Evolutionary conservation across 129 eudicot species (phyloP).

Genomic region (Lactuca sativa): DNA sequence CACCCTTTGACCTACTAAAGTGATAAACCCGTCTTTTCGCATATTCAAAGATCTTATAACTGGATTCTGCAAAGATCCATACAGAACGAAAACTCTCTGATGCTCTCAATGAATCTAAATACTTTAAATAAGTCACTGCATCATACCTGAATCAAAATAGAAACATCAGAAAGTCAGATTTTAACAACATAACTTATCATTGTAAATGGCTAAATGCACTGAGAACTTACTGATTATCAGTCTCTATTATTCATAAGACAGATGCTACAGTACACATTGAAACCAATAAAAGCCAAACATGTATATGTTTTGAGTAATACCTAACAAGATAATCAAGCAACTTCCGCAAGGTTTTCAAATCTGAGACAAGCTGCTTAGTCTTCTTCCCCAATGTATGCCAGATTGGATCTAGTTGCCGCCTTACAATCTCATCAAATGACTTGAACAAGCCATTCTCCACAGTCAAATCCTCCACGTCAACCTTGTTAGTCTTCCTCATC

Average conservation of each 20-base stretch:
- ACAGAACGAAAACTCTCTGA: constrained; percentile 98
- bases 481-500: constrained; percentile 97
- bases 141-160: constrained; percentile 64
- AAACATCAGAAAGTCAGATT: background rate
- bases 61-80: constrained; percentile 98
- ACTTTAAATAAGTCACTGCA: constrained; percentile 95
- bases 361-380: constrained; percentile 94
- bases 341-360: constrained; percentile 89
- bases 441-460: constrained; percentile 93
- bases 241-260: too few species aligned
- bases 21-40: constrained; percentile 90
- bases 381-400: constrained; percentile 97
- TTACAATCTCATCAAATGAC: constrained; percentile 95
- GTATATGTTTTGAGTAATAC: constrained; percentile 31
- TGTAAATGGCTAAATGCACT: too few species aligned
- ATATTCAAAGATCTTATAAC: constrained; percentile 88
- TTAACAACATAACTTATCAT: background rate
- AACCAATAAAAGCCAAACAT: background rate
- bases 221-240: too few species aligned
- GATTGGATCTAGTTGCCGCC: constrained; percentile 90
- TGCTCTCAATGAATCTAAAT: constrained; percentile 92
- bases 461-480: constrained; percentile 92
- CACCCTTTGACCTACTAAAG: constrained; percentile 57
- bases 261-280: too few species aligned
- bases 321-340: constrained; percentile 91